A percentile compares a stretch with the other conserved stretches of the same genome.
Conservation (phyloP, 192 early-diverging fungal species). For the Rhizophagus sp. region DNA sequence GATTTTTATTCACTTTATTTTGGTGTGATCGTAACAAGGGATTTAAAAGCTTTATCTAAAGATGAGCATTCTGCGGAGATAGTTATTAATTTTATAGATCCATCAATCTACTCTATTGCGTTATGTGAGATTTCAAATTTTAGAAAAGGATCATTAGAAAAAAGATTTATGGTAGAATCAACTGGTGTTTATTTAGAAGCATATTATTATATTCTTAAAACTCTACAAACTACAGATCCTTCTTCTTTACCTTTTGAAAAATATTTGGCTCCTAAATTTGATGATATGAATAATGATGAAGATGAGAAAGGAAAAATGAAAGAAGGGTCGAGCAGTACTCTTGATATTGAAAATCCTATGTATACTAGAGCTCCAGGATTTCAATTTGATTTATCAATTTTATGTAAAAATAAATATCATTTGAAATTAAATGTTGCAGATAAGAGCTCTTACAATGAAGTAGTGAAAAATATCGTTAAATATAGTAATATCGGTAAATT, state of each 20-base stretch:
- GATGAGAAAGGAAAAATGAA: too few species aligned
- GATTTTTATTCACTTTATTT: constrained; percentile 10
- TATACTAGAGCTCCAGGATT: constrained; percentile 25
- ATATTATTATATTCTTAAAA: constrained; percentile 39
- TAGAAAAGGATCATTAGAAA: neutral
- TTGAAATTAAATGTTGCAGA: neutral
- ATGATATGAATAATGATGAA: neutral
- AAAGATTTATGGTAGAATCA: constrained; percentile 44
- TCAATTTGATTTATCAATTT: neutral
- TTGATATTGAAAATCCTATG: constrained; percentile 1
- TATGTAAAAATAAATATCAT: neutral
- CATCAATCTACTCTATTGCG: constrained; percentile 30
- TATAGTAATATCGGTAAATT: neutral
- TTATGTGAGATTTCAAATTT: constrained; percentile 8
- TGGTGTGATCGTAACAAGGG: constrained; percentile 39
- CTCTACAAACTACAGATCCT: constrained; percentile 36
- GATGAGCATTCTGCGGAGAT: constrained; percentile 26
- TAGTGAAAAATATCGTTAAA: neutral
- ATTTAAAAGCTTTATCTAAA: constrained; percentile 31
- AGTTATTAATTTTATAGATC: constrained; percentile 37
- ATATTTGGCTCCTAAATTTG: constrained; percentile 32
- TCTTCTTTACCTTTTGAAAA: constrained; percentile 42
- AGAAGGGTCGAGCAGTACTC: too few species aligned
- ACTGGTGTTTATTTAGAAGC: constrained; percentile 38
- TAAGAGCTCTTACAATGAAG: neutral